Percentiles rank a stretch among this genome's conserved stretches.
phyloP scores from a whole-genome alignment of 176 grass and related monocot species.

The Oryza meyeriana region DNA sequence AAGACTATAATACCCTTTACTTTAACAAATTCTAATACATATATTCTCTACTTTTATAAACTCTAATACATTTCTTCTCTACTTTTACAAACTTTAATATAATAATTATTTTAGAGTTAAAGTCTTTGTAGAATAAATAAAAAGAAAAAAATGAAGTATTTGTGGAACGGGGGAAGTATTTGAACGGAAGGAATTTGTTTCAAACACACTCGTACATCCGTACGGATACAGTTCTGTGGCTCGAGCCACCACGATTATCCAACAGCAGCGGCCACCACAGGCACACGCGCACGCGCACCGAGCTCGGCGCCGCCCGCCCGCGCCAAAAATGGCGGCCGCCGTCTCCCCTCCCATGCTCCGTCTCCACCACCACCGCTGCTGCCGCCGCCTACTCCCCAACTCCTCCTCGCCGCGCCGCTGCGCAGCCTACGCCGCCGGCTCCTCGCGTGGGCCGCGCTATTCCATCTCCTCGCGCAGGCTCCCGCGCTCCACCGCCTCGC shows the following conservation, averaged over 20 bases:
- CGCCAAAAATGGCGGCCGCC: not conserved
- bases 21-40: no score
- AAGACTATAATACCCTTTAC: no score
- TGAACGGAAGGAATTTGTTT: no score
- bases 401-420: not conserved
- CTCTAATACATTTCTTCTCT: no score
- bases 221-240: no score
- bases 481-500: not conserved
- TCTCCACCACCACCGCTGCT: not conserved
- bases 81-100: no score
- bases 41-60: no score
- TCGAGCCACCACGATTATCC: not conserved
- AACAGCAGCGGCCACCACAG: not conserved
- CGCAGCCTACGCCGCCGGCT: not conserved
- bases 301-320: not conserved
- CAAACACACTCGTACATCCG: no score
- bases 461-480: not conserved
- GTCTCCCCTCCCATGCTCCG: not conserved
- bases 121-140: no score
- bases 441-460: not conserved
- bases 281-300: not conserved
- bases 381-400: not conserved
- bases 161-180: no score
- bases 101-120: no score
- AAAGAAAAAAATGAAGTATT: no score